phyloP scores from a whole-genome alignment of 768 basidiomycete species.

The Hypsizygus marmoreus region DNA sequence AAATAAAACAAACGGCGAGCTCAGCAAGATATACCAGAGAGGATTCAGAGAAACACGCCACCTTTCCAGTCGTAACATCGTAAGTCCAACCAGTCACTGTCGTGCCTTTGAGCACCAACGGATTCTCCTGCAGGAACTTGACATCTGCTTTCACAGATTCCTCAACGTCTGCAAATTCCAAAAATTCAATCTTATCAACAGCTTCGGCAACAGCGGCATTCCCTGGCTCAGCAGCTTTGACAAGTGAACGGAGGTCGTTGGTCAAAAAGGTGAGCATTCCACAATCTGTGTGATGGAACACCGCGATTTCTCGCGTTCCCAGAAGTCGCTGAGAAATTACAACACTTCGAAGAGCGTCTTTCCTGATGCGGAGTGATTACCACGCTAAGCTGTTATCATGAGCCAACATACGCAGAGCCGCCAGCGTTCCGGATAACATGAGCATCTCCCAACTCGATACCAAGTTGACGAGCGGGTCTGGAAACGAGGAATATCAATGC shows the following conservation, averaged over 20 bases:
- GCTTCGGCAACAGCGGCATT: conserved; percentile 27
- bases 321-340: conserved; percentile 74
- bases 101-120: conserved; percentile 55
- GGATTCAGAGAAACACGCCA: conserved; percentile 19
- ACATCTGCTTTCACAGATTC: conserved; percentile 61
- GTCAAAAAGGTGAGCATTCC: conserved; percentile 70
- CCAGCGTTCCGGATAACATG: conserved; percentile 80
- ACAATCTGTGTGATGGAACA: conserved; percentile 74
- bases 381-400: neutral
- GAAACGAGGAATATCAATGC: conserved; percentile 4
- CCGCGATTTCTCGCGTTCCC: conserved; percentile 66
- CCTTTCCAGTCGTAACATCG: conserved; percentile 63
- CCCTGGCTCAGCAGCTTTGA: conserved; percentile 47
- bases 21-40: too few relatives aligned
- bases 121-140: conserved; percentile 53
- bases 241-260: conserved; percentile 46
- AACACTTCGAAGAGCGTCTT: conserved; percentile 66
- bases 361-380: conserved; percentile 31
- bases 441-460: conserved; percentile 66
- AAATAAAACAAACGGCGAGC: too few relatives aligned
- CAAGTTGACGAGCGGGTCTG: conserved; percentile 60
- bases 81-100: conserved; percentile 69
- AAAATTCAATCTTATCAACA: conserved; percentile 52
- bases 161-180: conserved; percentile 54
- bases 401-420: conserved; percentile 52